Evolutionary conservation across 1,139 yeast genomes (phyloP), one percentile per base, ranked within the genome.

Genomic region (Geotrichum histeridarum): DNA sequence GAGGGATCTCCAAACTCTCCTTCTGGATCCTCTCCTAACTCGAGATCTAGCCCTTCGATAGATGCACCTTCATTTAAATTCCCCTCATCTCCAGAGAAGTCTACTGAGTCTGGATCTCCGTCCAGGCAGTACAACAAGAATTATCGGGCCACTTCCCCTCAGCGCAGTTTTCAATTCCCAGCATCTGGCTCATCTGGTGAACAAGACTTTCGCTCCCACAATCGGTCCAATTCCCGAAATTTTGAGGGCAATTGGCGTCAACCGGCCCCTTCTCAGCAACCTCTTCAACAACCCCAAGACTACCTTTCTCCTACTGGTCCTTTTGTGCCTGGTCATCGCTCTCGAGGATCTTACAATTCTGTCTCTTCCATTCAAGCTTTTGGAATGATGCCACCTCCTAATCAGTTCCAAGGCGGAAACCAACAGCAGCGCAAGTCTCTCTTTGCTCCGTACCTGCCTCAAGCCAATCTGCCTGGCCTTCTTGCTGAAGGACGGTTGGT

Each of bases 371-470:
- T 67, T 45, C 64, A 63, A 45, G 70, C 67, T 1, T 70, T 66
- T 54, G 59, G 62, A 18, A 39, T 60, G 53, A 60, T 50, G 32
- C 51, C 53, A 12, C 56, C 41, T 36, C 41, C 35, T 17, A 51
- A 46, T 12, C 56, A 54, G 15, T 56, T 61, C 69, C 51, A 72
- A 67, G 65, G 65, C 64, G 71, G 69, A 57, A 62, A 60, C 38
- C 70, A 65, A 12, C 70, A 65, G 44, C 77, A 74, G 59, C 81
- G 99, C 63, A 93, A 91, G 67, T 87, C 96, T 0, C 78, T 93
- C 54, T 93, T 93, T 73, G 96, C 97, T 32, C 99, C 99, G 6
- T 93, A 93, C 67, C 77, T 93, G 57, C 96, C 98, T 3, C 99
- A 93, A 66, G 86, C 91, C 3, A 84, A 95, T 1, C 80, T 93